These are phyloP conservation scores for Fagopyrum tataricum DNA, from an alignment of 148 eudicot species.

Conservation along the genomic window DNA sequence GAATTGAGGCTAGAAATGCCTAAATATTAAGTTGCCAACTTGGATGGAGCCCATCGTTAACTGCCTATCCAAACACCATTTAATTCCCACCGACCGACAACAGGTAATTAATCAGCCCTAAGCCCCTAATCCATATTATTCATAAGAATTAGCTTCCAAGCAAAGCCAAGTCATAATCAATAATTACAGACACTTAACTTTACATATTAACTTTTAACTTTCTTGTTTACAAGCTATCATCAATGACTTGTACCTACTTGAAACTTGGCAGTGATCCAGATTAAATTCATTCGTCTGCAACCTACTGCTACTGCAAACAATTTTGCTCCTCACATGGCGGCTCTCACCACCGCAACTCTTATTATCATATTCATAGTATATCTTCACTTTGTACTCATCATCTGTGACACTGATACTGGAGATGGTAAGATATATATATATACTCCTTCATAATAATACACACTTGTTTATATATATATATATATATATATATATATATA, in stretches of 20 bases:
- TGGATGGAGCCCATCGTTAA: no score
- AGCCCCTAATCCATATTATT: background rate
- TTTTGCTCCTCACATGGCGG: conserved; percentile 19
- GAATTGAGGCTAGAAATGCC: no score
- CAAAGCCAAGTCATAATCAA: conserved; percentile 7
- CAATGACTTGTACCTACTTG: conserved; percentile 9
- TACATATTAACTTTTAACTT: background rate
- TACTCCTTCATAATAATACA: no score
- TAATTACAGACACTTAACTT: background rate
- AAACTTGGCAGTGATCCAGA: background rate
- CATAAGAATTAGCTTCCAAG: background rate
- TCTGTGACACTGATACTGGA: conserved; percentile 43
- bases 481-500: no score
- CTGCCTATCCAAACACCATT: no score
- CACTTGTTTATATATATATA: no score
- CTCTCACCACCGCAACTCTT: conserved; percentile 12
- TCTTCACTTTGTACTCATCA: conserved; percentile 21
- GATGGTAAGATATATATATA: conserved; percentile 61
- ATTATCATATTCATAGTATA: conserved; percentile 18
- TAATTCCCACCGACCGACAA: no score
- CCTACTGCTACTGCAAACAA: background rate
- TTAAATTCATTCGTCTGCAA: background rate
- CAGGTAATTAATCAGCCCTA: no score
- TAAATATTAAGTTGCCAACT: no score
- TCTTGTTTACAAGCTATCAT: background rate